Evolutionary conservation across 805 yeast species (phyloP).

Genomic region (Metschnikowia reukaufii): DNA sequence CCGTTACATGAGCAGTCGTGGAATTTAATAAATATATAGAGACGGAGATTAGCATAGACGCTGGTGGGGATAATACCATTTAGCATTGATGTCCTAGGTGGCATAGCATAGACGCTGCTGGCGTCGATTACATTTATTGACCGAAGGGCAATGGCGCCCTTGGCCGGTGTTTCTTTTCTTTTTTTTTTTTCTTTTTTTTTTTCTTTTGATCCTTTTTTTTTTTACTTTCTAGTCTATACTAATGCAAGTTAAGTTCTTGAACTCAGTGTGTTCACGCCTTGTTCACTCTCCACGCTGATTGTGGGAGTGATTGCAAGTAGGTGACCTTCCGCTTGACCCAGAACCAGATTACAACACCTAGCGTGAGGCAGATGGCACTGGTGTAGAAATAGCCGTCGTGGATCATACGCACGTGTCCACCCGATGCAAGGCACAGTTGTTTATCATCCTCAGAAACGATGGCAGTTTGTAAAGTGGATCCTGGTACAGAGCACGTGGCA

Average conservation of each 20-base stretch:
- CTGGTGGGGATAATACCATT: too few species aligned
- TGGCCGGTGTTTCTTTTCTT: neutral
- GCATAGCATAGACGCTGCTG: too few species aligned
- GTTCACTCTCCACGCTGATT: slow-evolving; percentile 70
- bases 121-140: too few species aligned
- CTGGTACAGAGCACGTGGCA: slow-evolving; percentile 52
- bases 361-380: slow-evolving; percentile 63
- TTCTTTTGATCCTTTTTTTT: neutral
- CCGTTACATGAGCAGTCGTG: neutral
- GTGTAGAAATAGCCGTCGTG: slow-evolving; percentile 86
- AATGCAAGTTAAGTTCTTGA: neutral
- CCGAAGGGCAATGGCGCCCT: too few species aligned
- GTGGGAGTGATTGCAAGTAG: slow-evolving; percentile 69
- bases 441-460: slow-evolving; percentile 38
- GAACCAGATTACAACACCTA: slow-evolving; percentile 66
- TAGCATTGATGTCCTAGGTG: too few species aligned
- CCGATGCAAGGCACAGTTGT: slow-evolving; percentile 48
- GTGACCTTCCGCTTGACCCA: slow-evolving; percentile 66
- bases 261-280: neutral
- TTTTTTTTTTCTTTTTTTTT: neutral
- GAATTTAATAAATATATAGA: too few species aligned
- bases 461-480: neutral
- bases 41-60: neutral
- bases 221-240: neutral
- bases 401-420: slow-evolving; percentile 55